Evolutionary conservation across 306 rosid species (phyloP).

Genomic region (Rosa lucieae): DNA sequence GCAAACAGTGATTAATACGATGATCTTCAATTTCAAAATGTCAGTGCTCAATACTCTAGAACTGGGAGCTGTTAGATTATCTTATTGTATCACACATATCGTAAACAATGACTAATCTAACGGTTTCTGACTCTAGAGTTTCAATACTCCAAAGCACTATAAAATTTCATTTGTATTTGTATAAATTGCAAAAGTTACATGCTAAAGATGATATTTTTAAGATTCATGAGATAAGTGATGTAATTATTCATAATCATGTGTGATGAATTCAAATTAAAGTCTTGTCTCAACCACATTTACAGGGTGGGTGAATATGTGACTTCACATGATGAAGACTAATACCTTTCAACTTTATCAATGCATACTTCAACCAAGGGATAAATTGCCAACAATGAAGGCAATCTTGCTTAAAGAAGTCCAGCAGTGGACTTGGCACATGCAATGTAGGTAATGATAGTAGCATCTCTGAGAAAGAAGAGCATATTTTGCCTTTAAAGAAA

Average conservation of each 20-base stretch:
- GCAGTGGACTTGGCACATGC: slow-evolving; percentile 4
- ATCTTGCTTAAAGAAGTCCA: too few relatives aligned
- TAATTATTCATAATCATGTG: background rate
- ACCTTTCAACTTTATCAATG: background rate
- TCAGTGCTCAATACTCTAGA: too few relatives aligned
- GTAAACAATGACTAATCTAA: background rate
- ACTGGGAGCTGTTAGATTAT: background rate
- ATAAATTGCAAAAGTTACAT: background rate
- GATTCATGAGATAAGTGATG: background rate
- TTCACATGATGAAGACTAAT: background rate
- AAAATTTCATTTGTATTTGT: background rate
- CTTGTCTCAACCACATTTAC: background rate
- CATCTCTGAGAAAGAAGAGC: slow-evolving; percentile 5
- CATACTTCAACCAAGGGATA: background rate
- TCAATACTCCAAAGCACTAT: background rate
- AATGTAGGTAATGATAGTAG: background rate
- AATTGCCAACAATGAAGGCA: background rate
- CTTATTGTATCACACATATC: background rate
- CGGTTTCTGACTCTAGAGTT: background rate
- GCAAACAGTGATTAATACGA: too few relatives aligned
- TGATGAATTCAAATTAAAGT: background rate
- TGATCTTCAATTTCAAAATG: too few relatives aligned
- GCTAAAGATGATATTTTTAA: too few relatives aligned
- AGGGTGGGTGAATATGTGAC: background rate
- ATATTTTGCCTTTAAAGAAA: slow-evolving; percentile 1